phyloP scores from a whole-genome alignment of 2,329 filamentous ascomycete species.

The Exophiala sp. region DNA sequence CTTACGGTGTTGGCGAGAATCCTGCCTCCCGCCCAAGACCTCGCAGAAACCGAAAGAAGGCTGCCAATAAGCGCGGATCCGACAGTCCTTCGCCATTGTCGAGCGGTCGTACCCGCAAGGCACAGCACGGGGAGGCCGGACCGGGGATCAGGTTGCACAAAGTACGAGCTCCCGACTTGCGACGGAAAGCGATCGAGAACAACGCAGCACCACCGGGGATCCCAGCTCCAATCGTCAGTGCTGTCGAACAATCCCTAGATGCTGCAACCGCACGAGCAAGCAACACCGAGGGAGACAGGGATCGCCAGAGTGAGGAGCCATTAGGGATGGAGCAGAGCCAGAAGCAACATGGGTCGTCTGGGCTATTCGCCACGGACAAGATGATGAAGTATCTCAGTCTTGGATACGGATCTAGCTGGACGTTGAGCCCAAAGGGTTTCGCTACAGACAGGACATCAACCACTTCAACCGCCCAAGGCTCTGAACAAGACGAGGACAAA shows the following conservation, averaged over 20 bases:
- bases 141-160: conserved; percentile 8
- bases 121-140: conserved; percentile 2
- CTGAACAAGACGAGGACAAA: background rate
- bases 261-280: conserved; percentile 21
- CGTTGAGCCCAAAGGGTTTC: conserved; percentile 34
- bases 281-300: background rate
- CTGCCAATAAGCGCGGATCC: conserved; percentile 17
- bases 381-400: conserved; percentile 47
- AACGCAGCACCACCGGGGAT: conserved; percentile 36
- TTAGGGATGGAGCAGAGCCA: conserved; percentile 1
- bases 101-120: background rate
- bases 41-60: conserved; percentile 32
- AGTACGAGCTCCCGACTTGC: conserved; percentile 12
- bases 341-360: conserved; percentile 27
- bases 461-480: background rate
- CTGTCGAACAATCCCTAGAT: conserved; percentile 26
- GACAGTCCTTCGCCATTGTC: background rate
- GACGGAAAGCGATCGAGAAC: conserved; percentile 24
- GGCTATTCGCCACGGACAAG: conserved; percentile 38
- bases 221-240: conserved; percentile 40
- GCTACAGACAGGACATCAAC: conserved; percentile 1
- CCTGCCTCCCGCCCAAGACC: conserved; percentile 59
- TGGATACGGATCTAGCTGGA: conserved; percentile 47
- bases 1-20: conserved; percentile 79
- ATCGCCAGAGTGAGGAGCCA: conserved; percentile 18